phyloP scores from a whole-genome alignment of 176 grass and related monocot species.

The Calamus simplicifolius region DNA sequence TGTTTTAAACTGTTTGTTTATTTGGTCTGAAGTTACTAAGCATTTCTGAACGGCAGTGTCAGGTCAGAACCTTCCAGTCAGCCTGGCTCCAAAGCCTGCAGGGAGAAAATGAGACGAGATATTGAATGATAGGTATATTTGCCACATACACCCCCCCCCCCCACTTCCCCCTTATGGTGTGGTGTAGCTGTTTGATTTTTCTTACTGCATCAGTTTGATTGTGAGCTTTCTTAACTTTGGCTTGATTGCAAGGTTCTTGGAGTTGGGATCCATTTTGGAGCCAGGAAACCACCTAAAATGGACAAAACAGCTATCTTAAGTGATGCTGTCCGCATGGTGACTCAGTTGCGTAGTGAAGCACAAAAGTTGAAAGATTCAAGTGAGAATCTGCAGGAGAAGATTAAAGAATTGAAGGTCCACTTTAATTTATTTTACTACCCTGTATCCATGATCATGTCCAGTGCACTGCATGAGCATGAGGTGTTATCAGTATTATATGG shows the following conservation, averaged over 20 bases:
- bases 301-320: constrained; percentile 90
- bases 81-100: constrained; percentile 86
- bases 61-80: constrained; percentile 53
- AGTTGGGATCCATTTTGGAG: constrained; percentile 74
- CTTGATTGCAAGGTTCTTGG: constrained; percentile 55
- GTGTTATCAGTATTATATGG: no score
- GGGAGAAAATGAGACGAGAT: constrained; percentile 89
- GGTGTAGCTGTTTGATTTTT: no score
- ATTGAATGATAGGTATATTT: constrained; percentile 72
- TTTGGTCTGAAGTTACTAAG: constrained; percentile 14
- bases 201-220: no score
- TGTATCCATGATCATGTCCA: background rate
- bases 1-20: background rate
- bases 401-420: constrained; percentile 95
- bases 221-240: no score
- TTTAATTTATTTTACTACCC: background rate
- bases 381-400: constrained; percentile 86
- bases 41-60: constrained; percentile 35
- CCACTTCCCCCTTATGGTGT: no score
- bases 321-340: constrained; percentile 65
- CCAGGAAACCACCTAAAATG: constrained; percentile 83
- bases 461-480: no score
- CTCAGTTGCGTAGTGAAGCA: constrained; percentile 65
- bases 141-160: no score
- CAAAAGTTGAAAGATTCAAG: constrained; percentile 87